Evolutionary conservation across 805 yeast species (phyloP).

Genomic region (Saccharomycopsis olivae): DNA sequence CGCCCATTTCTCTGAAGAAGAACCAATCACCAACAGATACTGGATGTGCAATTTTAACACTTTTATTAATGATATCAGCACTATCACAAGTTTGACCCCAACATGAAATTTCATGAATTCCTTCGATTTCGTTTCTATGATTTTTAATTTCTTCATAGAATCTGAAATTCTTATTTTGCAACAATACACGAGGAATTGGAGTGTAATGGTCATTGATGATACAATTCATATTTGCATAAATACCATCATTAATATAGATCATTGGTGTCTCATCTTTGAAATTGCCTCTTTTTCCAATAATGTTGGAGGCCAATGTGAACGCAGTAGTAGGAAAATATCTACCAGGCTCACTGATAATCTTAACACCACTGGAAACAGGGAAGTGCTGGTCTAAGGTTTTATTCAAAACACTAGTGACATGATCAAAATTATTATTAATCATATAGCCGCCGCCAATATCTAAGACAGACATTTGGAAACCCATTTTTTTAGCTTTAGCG

Average conservation of each 20-base stretch:
- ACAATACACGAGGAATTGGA: slow-evolving; percentile 59
- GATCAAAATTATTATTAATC: slow-evolving; percentile 43
- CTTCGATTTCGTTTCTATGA: slow-evolving; percentile 17
- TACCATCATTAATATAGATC: slow-evolving; percentile 90
- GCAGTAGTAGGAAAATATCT: slow-evolving; percentile 79
- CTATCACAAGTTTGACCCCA: slow-evolving; percentile 99
- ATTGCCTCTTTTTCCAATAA: slow-evolving; percentile 71
- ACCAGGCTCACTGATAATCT: slow-evolving; percentile 88
- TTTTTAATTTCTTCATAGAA: slow-evolving; percentile 30
- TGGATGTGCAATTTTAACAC: slow-evolving; percentile 42
- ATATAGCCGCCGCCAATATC: slow-evolving; percentile 96
- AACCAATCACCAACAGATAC: slow-evolving; percentile 88
- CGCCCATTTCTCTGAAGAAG: slow-evolving; percentile 75
- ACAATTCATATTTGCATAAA: slow-evolving; percentile 92
- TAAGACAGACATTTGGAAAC: slow-evolving; percentile 41
- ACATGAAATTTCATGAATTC: slow-evolving; percentile 40
- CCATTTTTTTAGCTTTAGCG: slow-evolving; percentile 40
- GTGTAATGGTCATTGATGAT: slow-evolving; percentile 84
- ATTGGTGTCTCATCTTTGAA: slow-evolving; percentile 35
- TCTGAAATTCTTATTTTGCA: slow-evolving; percentile 38
- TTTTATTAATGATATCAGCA: slow-evolving; percentile 64
- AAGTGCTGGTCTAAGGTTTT: slow-evolving; percentile 47
- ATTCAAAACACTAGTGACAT: slow-evolving; percentile 48
- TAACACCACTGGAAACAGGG: slow-evolving; percentile 33
- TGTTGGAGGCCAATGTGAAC: slow-evolving; percentile 72